Base-by-base conservation (phyloP, 2,329 filamentous ascomycete genomes). In the Pseudocercospora vitis region DNA sequence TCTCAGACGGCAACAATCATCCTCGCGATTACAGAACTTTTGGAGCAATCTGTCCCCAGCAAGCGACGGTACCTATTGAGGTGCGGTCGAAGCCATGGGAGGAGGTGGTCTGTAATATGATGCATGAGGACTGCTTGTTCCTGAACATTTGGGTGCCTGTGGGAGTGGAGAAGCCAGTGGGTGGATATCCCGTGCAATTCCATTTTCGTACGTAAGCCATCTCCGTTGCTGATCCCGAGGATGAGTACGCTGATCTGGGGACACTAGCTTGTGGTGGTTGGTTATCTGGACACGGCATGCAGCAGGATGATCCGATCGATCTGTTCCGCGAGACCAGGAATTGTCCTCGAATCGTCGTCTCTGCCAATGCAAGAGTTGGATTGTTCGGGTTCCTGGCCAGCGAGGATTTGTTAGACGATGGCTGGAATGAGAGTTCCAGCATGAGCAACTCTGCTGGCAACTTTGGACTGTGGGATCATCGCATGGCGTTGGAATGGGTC, bases 401-500 rank as follows among this genome's bases (percentile, higher is more conserved):
- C 55, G 56, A 73, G 56, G 59, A 72, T 56, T 52, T 74, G 8
- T 67, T 70, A 14, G 29, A 55, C 23, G 60, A 59, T 37, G 48
- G 49, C 37, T 42, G 37, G 14, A 54, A 57, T 33, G 46, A 55
- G 23, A 19, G 31, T 6, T 47, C 39, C 6, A 23, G 42, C 24
- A 48, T 39, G 8, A 53, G 50, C 32, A 48, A 57, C 23, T 52
- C 52, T 21, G 42, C 46, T 2, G 58, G 58, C 3, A 82, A 82
- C 51, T 69, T 76, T 14, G 80, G 80, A 1, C 79, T 82, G 61
- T 82, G 79, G 79, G 80, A 82, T 51, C 79, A 81, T 58, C 71
- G 80, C 6, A 64, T 76, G 24, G 80, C 80, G 2, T 67, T 82
- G 4, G 77, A 82, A 62, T 82, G 80, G 80, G 79, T 76, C 3